Evolutionary conservation across 805 yeast genomes (phyloP).

Genomic region (Kodamaea lidongshanica): DNA sequence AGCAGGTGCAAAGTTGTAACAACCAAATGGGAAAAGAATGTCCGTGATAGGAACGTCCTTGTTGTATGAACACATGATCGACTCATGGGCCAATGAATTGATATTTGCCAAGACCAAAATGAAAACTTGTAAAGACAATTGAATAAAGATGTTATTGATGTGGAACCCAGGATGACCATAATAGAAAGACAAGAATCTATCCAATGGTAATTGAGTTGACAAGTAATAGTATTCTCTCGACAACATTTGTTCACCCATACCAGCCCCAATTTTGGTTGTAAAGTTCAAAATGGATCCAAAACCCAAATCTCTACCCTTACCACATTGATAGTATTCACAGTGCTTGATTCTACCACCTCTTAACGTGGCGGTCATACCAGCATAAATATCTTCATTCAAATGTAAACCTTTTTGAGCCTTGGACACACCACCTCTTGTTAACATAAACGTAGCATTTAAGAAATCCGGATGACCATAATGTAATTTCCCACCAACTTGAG

Average conservation of each 20-base stretch:
- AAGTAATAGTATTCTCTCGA: conserved; percentile 78
- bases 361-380: conserved; percentile 77
- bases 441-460: conserved; percentile 67
- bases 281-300: conserved; percentile 80
- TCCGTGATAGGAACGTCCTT: conserved; percentile 63
- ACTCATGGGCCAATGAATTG: conserved; percentile 67
- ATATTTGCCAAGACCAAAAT: conserved; percentile 64
- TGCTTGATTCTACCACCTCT: conserved; percentile 88
- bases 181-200: conserved; percentile 75
- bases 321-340: conserved; percentile 84
- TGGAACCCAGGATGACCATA: conserved; percentile 88
- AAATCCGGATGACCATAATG: conserved; percentile 91
- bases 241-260: conserved; percentile 88
- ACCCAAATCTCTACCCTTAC: conserved; percentile 86
- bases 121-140: conserved; percentile 66
- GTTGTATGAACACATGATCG: conserved; percentile 63
- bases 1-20: conserved; percentile 68
- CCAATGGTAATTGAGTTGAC: conserved; percentile 75
- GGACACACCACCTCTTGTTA: conserved; percentile 83
- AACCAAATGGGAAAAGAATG: conserved; percentile 58
- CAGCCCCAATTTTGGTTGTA: conserved; percentile 86
- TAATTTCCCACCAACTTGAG: conserved; percentile 79
- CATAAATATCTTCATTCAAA: conserved; percentile 82
- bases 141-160: conserved; percentile 72
- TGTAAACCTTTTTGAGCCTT: conserved; percentile 84